These are phyloP conservation scores for Arthrobotrys sphaeroides DNA, from an alignment of 2,329 filamentous ascomycete genomes.

Conservation along the genomic window DNA sequence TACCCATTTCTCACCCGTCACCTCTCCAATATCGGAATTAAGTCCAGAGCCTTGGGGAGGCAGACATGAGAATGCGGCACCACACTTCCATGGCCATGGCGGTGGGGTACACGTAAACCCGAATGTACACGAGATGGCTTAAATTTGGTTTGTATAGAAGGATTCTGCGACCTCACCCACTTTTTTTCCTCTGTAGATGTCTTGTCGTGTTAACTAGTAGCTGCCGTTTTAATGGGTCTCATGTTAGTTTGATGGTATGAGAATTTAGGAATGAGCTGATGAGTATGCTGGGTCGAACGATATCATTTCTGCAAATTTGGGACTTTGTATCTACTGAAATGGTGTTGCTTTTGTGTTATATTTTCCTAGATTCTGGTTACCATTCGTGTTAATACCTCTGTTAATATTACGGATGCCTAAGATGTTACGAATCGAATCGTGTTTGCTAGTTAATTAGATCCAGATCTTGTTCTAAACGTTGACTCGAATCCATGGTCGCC, in stretches of 20 bases:
- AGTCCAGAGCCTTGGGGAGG: background rate
- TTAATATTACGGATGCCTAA: no score
- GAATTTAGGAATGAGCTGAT: background rate
- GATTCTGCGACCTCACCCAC: background rate
- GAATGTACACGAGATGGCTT: background rate
- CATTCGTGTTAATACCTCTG: background rate
- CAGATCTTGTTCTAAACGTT: no score
- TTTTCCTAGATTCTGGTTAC: background rate
- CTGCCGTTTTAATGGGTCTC: background rate
- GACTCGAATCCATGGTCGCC: no score
- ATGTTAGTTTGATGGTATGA: background rate
- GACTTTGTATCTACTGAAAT: background rate
- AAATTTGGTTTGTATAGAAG: background rate
- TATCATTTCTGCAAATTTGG: background rate
- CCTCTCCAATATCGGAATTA: conserved; percentile 1
- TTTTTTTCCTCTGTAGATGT: background rate
- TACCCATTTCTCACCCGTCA: background rate
- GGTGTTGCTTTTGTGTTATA: conserved; percentile 2
- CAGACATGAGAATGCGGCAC: background rate
- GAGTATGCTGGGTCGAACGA: no score
- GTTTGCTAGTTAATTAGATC: no score
- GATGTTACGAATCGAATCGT: no score
- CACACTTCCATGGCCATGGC: no score
- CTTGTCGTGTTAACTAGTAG: no score
- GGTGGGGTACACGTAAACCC: background rate